Evolutionary conservation across 805 yeast species (phyloP), one percentile per base, ranked within the genome.

Genomic region (Suhomyces kilbournensis): DNA sequence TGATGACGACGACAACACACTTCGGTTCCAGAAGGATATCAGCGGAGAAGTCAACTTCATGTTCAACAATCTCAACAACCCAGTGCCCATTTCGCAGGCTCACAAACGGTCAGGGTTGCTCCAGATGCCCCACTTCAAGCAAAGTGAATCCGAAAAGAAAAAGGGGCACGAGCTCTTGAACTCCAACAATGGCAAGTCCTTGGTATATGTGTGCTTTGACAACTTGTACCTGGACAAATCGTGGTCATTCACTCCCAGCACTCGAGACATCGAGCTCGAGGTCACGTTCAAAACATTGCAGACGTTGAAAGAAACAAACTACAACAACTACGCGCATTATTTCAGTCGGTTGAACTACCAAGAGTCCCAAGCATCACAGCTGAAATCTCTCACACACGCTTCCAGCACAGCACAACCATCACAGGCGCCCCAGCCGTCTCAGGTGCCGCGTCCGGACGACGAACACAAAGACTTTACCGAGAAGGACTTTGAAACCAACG

Each of bases 181-280:
- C 38, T 54, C 60, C 20, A 55, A 59, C 45, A 52, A 59, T 23
- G 71, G 68, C 4, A 63, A 62, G 48, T 68, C 70, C 7, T 58
- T 62, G 38, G 64, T 75, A 17, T 64, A 71, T 56, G 61, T 75
- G 15, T 75, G 79, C 55, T 75, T 75, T 60, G 78, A 75, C 59
- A 75, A 75, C 55, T 48, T 74, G 28, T 75, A 68, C 60, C 60
- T 56, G 43, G 79, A 75, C 57, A 68, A 70, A 54, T 71, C 76
- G 7, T 75, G 78, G 78, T 69, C 76, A 17, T 75, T 72, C 56
- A 59, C 61, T 15, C 74, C 76, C 5, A 53, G 54, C 22, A 26
- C 60, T 4, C 60, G 66, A 34, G 77, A 75, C 39, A 61, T 75
- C 12, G 69, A 69, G 51, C 46, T 75, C 35, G 57, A 50, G 14